These are phyloP conservation scores for Erodium trifolium DNA, from an alignment of 441 rosid genomes.

Conservation along the genomic window DNA sequence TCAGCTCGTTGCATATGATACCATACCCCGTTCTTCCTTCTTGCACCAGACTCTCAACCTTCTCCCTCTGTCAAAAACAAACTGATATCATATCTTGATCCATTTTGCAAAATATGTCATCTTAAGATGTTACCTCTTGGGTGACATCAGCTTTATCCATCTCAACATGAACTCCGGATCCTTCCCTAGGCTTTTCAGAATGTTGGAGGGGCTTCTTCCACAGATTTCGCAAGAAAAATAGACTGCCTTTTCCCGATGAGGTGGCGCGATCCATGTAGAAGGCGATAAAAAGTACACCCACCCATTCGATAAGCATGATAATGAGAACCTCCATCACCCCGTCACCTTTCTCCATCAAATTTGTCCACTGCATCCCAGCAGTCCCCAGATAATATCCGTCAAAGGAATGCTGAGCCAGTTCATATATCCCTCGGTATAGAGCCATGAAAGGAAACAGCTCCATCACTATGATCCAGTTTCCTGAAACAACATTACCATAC, in stretches of 20 bases:
- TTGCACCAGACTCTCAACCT: slow-evolving; percentile 17
- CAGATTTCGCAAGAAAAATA: slow-evolving; percentile 4
- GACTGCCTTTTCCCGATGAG: slow-evolving; percentile 10
- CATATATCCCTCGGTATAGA: slow-evolving; percentile 15
- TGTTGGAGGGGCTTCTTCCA: background rate
- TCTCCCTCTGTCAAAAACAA: slow-evolving; percentile 14
- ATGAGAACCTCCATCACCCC: slow-evolving; percentile 14
- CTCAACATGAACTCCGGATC: slow-evolving; percentile 8
- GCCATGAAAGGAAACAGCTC: slow-evolving; percentile 16
- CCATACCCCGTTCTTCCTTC: slow-evolving; percentile 2
- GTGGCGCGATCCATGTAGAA: slow-evolving; percentile 10
- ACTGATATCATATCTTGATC: background rate
- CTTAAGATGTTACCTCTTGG: slow-evolving; percentile 13
- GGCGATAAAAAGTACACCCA: slow-evolving; percentile 6
- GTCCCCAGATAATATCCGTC: background rate
- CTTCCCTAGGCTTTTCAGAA: slow-evolving; percentile 9
- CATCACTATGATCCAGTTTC: slow-evolving; percentile 8
- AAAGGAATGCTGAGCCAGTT: slow-evolving; percentile 13
- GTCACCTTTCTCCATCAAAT: slow-evolving; percentile 7
- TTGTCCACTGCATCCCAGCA: slow-evolving; percentile 14
- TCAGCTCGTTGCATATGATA: slow-evolving; percentile 10
- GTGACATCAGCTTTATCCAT: slow-evolving; percentile 16
- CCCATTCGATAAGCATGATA: slow-evolving; percentile 16
- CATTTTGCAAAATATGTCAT: no score
- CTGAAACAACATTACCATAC: background rate